Evolutionary conservation across 805 yeast genomes (phyloP), one percentile per base, ranked within the genome.

Genomic region (Metschnikowia proteae): DNA sequence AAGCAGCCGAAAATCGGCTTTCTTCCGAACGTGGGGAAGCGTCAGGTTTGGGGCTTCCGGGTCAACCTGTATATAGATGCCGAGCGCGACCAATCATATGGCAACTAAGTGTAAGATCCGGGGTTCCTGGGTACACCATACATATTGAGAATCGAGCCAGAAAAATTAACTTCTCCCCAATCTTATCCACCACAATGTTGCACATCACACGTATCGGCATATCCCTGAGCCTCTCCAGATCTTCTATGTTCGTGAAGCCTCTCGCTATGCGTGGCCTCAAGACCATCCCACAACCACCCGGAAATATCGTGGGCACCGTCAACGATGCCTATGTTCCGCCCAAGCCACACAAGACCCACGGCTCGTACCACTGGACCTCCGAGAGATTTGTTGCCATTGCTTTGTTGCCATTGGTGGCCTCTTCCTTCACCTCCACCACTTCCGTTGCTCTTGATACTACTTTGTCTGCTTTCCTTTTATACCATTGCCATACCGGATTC

Each of bases 291-390:
- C 88, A 85, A 63, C 91, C 91, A 10, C 86, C 88, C 36, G 92
- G 92, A 17, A 68, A 75, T 61, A 79, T 86, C 48, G 80, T 80
- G 22, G 94, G 91, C 22, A 78, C 83, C 10, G 85, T 82, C 34
- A 86, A 86, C 60, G 91, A 86, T 49, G 84, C 89, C 3, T 80
- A 80, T 52, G 81, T 82, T 17, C 76, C 79, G 9, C 88, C 88
- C 31, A 69, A 73, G 45, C 66, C 83, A 4, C 73, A 75, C 59
- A 74, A 75, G 55, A 59, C 71, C 46, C 83, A 84, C 54, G 94
- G 92, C 17, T 81, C 91, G 0, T 75, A 73, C 54, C 92, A 86
- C 68, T 85, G 91, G 91, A 75, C 85, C 34, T 71, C 79, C 54
- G 92, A 87, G 66, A 77, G 86, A 63, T 52, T 76, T 10, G 78